phyloP scores from a whole-genome alignment of 2,329 filamentous ascomycete genomes.

The Calonectria ilicicola region DNA sequence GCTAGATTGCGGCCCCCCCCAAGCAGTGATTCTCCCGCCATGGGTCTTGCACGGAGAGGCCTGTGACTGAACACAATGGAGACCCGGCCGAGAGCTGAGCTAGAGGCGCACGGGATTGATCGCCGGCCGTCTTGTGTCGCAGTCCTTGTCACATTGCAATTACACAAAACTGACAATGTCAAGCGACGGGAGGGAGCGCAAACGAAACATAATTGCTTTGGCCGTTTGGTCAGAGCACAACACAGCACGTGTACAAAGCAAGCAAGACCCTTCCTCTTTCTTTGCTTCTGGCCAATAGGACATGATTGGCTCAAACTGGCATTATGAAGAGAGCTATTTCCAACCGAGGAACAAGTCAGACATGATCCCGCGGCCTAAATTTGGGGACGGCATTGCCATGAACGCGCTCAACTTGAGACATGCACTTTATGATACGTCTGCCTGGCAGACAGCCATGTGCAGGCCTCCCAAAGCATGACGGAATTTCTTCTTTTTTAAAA shows the following conservation, averaged over 20 bases:
- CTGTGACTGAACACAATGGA: neutral
- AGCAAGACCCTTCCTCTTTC: neutral
- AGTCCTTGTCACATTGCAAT: neutral
- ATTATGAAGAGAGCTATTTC: slow-evolving; percentile 2
- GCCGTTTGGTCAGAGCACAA: neutral
- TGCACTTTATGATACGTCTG: neutral
- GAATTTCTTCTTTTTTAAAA: neutral
- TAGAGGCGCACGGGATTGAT: neutral
- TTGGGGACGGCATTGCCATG: neutral
- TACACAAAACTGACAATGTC: neutral
- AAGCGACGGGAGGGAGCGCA: neutral
- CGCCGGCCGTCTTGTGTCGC: neutral
- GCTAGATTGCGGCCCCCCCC: neutral
- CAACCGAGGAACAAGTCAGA: neutral
- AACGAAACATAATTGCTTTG: neutral
- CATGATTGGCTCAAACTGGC: neutral
- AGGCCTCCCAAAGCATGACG: slow-evolving; percentile 8
- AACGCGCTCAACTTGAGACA: neutral
- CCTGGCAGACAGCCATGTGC: neutral
- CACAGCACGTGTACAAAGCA: neutral
- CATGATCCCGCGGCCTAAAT: neutral
- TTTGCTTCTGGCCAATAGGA: too few relatives aligned
- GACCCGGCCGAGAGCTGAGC: neutral
- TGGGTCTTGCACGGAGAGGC: neutral
- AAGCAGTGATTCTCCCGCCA: neutral